Conservation (phyloP, 129 eudicot species). For the Flaveria trinervia region DNA sequence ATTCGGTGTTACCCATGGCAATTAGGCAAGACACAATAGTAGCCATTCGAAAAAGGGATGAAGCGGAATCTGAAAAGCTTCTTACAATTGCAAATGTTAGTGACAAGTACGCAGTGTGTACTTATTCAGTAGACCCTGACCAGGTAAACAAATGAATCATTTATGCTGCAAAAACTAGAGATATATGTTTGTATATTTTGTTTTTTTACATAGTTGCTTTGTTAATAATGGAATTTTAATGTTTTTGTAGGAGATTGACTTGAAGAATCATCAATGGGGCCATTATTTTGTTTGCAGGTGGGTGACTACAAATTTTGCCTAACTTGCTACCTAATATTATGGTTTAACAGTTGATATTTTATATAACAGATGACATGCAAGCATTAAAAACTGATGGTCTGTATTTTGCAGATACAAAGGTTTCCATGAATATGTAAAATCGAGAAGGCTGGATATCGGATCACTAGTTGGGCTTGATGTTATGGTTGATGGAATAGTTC, state of each 20-base stretch:
- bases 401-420: slow-evolving; percentile 81
- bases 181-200: not conserved
- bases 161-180: slow-evolving; percentile 18
- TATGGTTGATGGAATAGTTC: slow-evolving; percentile 93
- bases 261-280: too few relatives aligned
- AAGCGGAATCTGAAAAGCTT: slow-evolving; percentile 52
- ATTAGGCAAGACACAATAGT: slow-evolving; percentile 93
- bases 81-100: slow-evolving; percentile 78
- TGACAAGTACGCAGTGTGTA: slow-evolving; percentile 79
- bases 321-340: not conserved
- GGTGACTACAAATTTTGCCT: too few relatives aligned
- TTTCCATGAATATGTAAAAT: slow-evolving; percentile 74
- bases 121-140: slow-evolving; percentile 80
- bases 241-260: too few relatives aligned
- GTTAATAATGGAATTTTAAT: too few relatives aligned
- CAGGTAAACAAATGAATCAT: slow-evolving; percentile 57
- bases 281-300: too few relatives aligned
- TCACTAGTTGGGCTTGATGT: slow-evolving; percentile 82
- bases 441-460: slow-evolving; percentile 64
- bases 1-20: slow-evolving; percentile 98
- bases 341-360: not conserved
- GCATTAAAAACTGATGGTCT: slow-evolving; percentile 10
- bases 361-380: not conserved
- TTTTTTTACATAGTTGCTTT: not conserved
- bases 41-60: slow-evolving; percentile 65